Conservation (phyloP, 495 filamentous ascomycete species). For the Podospora pseudopauciseta region DNA sequence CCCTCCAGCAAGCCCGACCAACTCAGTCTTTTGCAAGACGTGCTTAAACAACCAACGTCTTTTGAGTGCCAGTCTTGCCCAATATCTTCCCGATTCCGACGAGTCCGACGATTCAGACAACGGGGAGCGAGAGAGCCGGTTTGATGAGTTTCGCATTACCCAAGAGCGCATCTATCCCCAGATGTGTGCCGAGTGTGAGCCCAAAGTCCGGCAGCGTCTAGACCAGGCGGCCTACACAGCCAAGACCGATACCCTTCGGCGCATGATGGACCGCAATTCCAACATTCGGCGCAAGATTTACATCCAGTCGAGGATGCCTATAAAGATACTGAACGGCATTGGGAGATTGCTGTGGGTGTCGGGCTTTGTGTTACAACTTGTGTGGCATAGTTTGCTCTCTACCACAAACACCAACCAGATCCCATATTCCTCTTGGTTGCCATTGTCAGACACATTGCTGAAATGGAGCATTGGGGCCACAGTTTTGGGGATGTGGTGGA, state of each 20-base stretch:
- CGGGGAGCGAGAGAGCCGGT: conserved; percentile 49
- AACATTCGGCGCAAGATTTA: conserved; percentile 40
- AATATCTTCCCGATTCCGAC: conserved; percentile 67
- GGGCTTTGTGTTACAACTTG: conserved; percentile 49
- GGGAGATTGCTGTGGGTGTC: conserved; percentile 51
- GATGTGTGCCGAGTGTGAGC: conserved; percentile 73
- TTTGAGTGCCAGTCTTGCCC: conserved; percentile 60
- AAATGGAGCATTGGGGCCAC: conserved; percentile 50
- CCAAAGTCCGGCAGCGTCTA: conserved; percentile 60
- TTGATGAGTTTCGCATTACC: conserved; percentile 56
- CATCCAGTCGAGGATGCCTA: conserved; percentile 48
- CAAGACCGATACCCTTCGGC: conserved; percentile 70
- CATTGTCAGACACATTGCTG: conserved; percentile 38
- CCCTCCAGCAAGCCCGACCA: conserved; percentile 31
- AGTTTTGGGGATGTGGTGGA: conserved; percentile 68
- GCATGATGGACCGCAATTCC: conserved; percentile 63
- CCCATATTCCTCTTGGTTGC: conserved; percentile 23
- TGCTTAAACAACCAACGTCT: conserved; percentile 83
- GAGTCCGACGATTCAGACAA: conserved; percentile 47
- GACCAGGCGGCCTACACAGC: conserved; percentile 68
- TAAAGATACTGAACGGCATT: conserved; percentile 37
- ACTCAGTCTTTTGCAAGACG: conserved; percentile 63
- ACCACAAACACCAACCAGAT: conserved; percentile 9
- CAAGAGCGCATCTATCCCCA: conserved; percentile 79
- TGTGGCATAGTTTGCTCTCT: conserved; percentile 44